Percentiles rank a stretch among this genome's conserved stretches.
These are phyloP conservation scores for Ascochyta fabae DNA, from an alignment of 2,329 filamentous ascomycete species.

Conservation along the genomic window DNA sequence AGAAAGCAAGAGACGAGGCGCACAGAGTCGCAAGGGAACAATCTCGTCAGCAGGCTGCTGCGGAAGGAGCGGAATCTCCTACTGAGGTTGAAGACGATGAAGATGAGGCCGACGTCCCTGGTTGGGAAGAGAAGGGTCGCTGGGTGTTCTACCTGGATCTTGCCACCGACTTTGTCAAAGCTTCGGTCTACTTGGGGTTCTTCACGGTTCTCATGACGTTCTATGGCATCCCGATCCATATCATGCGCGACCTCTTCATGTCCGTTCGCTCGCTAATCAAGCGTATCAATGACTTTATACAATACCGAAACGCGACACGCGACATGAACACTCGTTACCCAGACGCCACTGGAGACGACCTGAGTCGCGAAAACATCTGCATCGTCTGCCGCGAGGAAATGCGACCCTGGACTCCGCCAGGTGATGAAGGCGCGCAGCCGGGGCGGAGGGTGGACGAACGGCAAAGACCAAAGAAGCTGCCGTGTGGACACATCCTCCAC, in stretches of 20 bases:
- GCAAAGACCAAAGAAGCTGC: slow-evolving; percentile 89
- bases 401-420: slow-evolving; percentile 73
- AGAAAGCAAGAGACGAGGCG: slow-evolving; percentile 61
- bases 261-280: slow-evolving; percentile 91
- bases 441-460: slow-evolving; percentile 72
- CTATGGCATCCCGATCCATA: slow-evolving; percentile 95
- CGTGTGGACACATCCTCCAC: slow-evolving; percentile 94
- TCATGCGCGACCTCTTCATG: slow-evolving; percentile 93
- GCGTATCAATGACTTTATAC: slow-evolving; percentile 83
- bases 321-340: slow-evolving; percentile 93
- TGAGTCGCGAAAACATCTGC: slow-evolving; percentile 86
- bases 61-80: slow-evolving; percentile 47
- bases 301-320: slow-evolving; percentile 87
- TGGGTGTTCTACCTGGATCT: slow-evolving; percentile 91
- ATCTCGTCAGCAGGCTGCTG: slow-evolving; percentile 66
- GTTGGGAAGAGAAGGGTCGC: slow-evolving; percentile 95
- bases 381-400: slow-evolving; percentile 98
- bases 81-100: slow-evolving; percentile 72
- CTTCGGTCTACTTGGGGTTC: slow-evolving; percentile 87
- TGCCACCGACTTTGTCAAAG: slow-evolving; percentile 85
- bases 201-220: slow-evolving; percentile 93
- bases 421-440: slow-evolving; percentile 47
- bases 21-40: slow-evolving; percentile 62
- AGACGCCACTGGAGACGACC: slow-evolving; percentile 86
- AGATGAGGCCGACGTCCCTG: slow-evolving; percentile 91